Conservation (phyloP, 108 stramenopile species). For the Fragilaria radians region DNA sequence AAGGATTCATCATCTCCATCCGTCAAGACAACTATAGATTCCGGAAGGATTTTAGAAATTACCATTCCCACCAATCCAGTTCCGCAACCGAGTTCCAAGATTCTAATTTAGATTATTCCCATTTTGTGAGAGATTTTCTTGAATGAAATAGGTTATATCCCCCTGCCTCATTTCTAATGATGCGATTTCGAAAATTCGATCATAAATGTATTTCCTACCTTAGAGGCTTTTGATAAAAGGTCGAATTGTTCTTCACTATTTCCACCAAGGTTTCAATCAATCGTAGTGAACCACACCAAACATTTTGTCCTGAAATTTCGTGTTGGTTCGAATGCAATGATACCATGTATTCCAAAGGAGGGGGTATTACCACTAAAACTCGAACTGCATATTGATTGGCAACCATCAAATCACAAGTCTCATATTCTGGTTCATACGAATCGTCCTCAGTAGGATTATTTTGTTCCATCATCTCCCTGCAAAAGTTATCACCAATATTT, state of each 20-base stretch:
- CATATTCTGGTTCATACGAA: conserved; percentile 18
- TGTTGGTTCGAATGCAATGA: conserved; percentile 10
- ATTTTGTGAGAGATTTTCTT: too few species aligned
- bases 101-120: too few species aligned
- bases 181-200: too few species aligned
- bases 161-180: too few species aligned
- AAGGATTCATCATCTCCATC: conserved; percentile 17
- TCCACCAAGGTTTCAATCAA: conserved; percentile 4
- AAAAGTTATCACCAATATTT: too few species aligned
- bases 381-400: neutral
- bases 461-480: too few species aligned
- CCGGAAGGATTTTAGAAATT: neutral
- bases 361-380: conserved; percentile 14
- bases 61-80: conserved; percentile 9
- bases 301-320: conserved; percentile 16
- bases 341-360: conserved; percentile 18
- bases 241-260: neutral
- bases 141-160: too few species aligned
- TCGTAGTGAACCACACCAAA: conserved; percentile 12
- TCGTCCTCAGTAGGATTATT: too few species aligned
- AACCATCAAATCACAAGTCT: conserved; percentile 3
- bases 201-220: too few species aligned
- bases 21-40: conserved; percentile 8
- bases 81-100: conserved; percentile 18
- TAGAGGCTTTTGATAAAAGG: too few species aligned